Evolutionary conservation across 192 early-diverging fungal species (phyloP), one percentile per base, ranked within the genome.

Genomic region (Podila minutissima): DNA sequence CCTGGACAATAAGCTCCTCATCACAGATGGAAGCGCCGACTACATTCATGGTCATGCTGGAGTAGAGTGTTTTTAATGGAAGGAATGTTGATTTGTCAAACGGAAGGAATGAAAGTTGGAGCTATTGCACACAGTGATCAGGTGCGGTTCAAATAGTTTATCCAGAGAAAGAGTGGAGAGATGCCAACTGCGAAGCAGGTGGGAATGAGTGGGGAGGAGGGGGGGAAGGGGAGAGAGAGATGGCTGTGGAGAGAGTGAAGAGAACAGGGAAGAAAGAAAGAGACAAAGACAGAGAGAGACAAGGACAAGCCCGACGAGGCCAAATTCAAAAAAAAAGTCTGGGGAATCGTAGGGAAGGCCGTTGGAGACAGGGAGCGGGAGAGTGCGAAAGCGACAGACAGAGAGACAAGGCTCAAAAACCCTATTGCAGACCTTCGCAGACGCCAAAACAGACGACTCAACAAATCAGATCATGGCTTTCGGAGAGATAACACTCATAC

Each of bases 11-110:
- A 26, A 75, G 70, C 31, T 73, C 78, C 38, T 88, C 88, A 49
- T 89, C 85, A 50, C 85, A 87, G n/a, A 90, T 81, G 55, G 79
- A 75, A 50, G 87, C 89, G 24, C 89, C 89, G 5, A 78, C 63
- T 7, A 88, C 51, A 60, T 90, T 87, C 89, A 90, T 89, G 60
- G 82, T 84, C 55, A 65, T 81, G 55, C 13, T 69, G 59, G 32
- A 32, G 17, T 33, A 33, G 61, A 26, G 24, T 24, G 11, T 20
- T 46, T 11, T 38, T 6, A 64, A 22, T 37, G 33, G 37, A 55
- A 4, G 53, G 53, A 55, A 33, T 15, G 29, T 19, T 61, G 59
- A 28, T n/a, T 28, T 20, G 32, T 22, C 32, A 28, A 64, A 13
- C 19, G 33, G n/a, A 55, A 55, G 53, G 53, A 55, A 33, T 31